Conservation (phyloP, 805 yeast species). For the Nakazawaea peltata region DNA sequence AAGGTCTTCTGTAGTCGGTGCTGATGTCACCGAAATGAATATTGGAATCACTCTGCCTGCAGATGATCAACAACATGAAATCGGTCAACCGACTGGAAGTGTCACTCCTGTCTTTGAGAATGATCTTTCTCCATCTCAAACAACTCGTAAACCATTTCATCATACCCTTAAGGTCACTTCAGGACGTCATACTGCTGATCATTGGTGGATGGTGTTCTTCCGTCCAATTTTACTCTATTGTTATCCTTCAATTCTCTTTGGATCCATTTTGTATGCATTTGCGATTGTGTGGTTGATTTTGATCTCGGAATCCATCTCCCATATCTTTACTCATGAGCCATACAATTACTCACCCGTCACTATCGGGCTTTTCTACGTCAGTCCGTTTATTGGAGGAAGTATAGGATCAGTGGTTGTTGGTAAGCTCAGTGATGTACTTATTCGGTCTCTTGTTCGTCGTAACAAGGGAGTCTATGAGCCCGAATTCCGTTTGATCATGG, state of each 20-base stretch:
- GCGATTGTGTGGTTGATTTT: slow-evolving; percentile 61
- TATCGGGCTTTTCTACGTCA: slow-evolving; percentile 45
- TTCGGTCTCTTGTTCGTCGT: slow-evolving; percentile 31
- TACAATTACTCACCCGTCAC: slow-evolving; percentile 37
- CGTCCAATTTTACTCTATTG: slow-evolving; percentile 43
- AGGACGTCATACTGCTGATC: slow-evolving; percentile 42
- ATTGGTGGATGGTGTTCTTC: slow-evolving; percentile 47
- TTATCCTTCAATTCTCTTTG: slow-evolving; percentile 45
- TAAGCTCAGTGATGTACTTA: slow-evolving; percentile 37
- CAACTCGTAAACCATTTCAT: slow-evolving; percentile 14
- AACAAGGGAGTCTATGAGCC: slow-evolving; percentile 57
- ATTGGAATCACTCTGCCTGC: no score
- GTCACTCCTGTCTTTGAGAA: neutral
- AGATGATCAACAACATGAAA: neutral
- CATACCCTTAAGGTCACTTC: slow-evolving; percentile 32
- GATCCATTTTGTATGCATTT: slow-evolving; percentile 43
- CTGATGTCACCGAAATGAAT: neutral
- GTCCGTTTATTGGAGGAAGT: slow-evolving; percentile 51
- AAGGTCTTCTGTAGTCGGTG: neutral
- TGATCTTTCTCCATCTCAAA: neutral
- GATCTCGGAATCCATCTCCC: slow-evolving; percentile 47
- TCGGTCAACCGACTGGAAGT: neutral
- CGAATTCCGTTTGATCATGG: slow-evolving; percentile 49
- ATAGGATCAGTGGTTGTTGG: slow-evolving; percentile 51
- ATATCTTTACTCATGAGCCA: slow-evolving; percentile 36